Evolutionary conservation across 2,329 filamentous ascomycete genomes (phyloP).

Genomic region (Metarhizium brunneum): DNA sequence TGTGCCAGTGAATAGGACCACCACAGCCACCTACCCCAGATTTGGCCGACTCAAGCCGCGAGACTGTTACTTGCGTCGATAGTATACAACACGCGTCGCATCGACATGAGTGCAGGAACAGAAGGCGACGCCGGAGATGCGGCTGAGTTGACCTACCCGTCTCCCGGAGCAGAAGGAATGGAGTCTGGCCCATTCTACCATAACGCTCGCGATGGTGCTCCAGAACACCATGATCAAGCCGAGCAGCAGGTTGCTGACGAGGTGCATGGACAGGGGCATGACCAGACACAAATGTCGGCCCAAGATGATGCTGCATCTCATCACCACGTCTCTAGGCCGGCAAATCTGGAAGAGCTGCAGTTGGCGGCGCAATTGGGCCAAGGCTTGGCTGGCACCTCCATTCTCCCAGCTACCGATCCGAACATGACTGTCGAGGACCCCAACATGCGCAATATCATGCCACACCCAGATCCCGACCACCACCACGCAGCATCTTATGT

Average conservation of each 20-base stretch:
- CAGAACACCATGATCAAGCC: slow-evolving; percentile 19
- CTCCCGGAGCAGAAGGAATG: slow-evolving; percentile 33
- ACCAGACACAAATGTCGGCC: slow-evolving; percentile 18
- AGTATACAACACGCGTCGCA: not conserved
- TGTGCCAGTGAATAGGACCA: not conserved
- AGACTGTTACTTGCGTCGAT: not conserved
- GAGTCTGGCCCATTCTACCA: slow-evolving; percentile 36
- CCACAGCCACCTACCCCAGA: not conserved
- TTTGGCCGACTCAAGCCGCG: not conserved
- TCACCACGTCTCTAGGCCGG: slow-evolving; percentile 31
- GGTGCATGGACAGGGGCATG: slow-evolving; percentile 20
- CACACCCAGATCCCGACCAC: slow-evolving; percentile 32
- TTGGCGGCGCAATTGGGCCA: slow-evolving; percentile 49
- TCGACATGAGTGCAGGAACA: slow-evolving; percentile 23
- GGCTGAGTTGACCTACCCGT: slow-evolving; percentile 35
- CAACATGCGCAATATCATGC: slow-evolving; percentile 33
- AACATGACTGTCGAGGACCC: slow-evolving; percentile 34
- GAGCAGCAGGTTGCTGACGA: slow-evolving; percentile 19
- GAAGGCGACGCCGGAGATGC: slow-evolving; percentile 26
- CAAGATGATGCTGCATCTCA: slow-evolving; percentile 29
- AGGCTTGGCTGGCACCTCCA: slow-evolving; percentile 37
- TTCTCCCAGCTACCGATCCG: slow-evolving; percentile 38
- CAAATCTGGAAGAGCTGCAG: slow-evolving; percentile 47
- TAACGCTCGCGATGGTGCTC: slow-evolving; percentile 22
- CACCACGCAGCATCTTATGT: slow-evolving; percentile 27